phyloP scores from a whole-genome alignment of 495 filamentous ascomycete species.

The Thermochaetoides thermophila region DNA sequence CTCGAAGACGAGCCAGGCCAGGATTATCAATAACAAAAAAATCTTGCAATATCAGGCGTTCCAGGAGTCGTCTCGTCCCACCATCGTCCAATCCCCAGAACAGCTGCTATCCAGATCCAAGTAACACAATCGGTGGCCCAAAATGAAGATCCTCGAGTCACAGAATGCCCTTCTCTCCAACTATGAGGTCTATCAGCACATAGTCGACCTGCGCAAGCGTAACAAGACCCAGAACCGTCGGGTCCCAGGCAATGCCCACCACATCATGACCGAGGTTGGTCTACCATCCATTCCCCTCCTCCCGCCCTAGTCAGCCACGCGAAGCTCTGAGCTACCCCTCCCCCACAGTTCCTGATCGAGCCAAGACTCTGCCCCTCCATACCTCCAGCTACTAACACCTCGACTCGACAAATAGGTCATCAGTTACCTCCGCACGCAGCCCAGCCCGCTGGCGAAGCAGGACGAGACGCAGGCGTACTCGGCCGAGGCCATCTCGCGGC shows the following conservation, averaged over 20 bases:
- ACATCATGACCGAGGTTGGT: constrained; percentile 15
- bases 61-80: no score
- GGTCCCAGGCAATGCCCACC: constrained; percentile 24
- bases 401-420: no score
- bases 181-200: constrained; percentile 33
- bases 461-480: constrained; percentile 25
- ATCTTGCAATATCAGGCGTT: no score
- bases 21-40: no score
- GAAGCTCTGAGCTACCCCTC: background rate
- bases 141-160: constrained; percentile 35
- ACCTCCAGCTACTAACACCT: no score
- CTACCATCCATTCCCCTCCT: background rate
- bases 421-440: constrained; percentile 24
- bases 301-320: background rate
- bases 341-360: no score
- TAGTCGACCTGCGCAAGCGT: constrained; percentile 23
- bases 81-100: no score
- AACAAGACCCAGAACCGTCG: constrained; percentile 25
- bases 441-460: constrained; percentile 27
- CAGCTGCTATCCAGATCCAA: no score
- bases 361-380: no score
- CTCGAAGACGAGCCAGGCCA: no score
- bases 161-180: constrained; percentile 33
- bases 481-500: constrained; percentile 13
- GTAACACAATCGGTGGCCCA: no score